These are phyloP conservation scores for Penicillium waksmanii DNA, from an alignment of 495 filamentous ascomycete species.

Conservation along the genomic window DNA sequence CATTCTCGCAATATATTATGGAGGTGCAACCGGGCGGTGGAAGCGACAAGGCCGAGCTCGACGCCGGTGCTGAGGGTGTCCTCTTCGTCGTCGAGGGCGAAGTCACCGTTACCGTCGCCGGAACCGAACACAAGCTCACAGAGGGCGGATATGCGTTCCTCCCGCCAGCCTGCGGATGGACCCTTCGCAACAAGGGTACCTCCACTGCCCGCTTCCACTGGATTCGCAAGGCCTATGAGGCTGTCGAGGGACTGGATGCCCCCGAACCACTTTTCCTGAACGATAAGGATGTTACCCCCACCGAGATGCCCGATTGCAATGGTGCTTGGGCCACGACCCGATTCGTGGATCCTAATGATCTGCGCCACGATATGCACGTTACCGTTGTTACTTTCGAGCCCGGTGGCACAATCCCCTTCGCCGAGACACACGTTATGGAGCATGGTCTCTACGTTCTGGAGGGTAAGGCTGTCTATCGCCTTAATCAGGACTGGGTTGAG, in stretches of 20 bases:
- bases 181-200: conserved; percentile 23
- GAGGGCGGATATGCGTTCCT: conserved; percentile 32
- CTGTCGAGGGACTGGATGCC: conserved; percentile 25
- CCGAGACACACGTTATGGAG: conserved; percentile 34
- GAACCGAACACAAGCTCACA: conserved; percentile 23
- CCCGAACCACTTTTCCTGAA: conserved; percentile 31
- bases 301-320: conserved; percentile 28
- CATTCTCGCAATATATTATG: conserved; percentile 37
- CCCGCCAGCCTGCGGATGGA: conserved; percentile 31
- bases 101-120: conserved; percentile 25
- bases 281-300: conserved; percentile 30
- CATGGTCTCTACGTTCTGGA: conserved; percentile 34
- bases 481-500: conserved; percentile 38
- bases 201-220: conserved; percentile 33
- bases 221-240: conserved; percentile 32
- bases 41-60: conserved; percentile 27
- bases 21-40: conserved; percentile 31
- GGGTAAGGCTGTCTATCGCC: conserved; percentile 34
- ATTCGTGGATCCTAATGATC: conserved; percentile 30
- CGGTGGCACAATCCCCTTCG: conserved; percentile 31
- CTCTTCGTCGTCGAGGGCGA: conserved; percentile 32
- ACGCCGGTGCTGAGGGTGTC: conserved; percentile 26
- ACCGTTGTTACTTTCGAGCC: conserved; percentile 34
- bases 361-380: conserved; percentile 37
- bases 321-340: conserved; percentile 32